These are phyloP conservation scores for Diplocarpon mali DNA, from an alignment of 2,329 filamentous ascomycete genomes.

Conservation along the genomic window DNA sequence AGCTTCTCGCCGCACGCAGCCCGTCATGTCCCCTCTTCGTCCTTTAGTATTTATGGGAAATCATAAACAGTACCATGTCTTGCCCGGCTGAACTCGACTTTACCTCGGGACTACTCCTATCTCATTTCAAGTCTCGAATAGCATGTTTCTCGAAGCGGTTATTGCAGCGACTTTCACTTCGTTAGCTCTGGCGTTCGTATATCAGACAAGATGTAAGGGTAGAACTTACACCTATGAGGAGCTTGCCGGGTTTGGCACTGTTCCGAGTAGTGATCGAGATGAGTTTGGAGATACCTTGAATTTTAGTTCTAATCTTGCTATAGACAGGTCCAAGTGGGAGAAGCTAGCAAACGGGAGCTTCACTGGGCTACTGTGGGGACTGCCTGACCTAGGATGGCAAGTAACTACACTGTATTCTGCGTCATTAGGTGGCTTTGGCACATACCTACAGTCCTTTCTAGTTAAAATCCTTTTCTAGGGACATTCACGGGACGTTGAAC, in stretches of 20 bases:
- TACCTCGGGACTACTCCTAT: no score
- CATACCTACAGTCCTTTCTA: no score
- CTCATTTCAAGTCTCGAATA: not conserved
- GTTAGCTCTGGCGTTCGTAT: slow-evolving; percentile 8
- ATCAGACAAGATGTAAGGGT: slow-evolving; percentile 32
- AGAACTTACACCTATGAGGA: slow-evolving; percentile 53
- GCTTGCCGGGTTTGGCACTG: slow-evolving; percentile 54
- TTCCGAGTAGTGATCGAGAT: slow-evolving; percentile 47
- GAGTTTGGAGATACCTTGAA: slow-evolving; percentile 60
- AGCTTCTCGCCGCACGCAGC: no score
- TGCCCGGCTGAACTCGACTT: no score
- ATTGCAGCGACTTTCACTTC: slow-evolving; percentile 3
- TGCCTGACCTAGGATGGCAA: slow-evolving; percentile 59
- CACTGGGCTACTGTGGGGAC: slow-evolving; percentile 45
- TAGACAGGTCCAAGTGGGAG: slow-evolving; percentile 49
- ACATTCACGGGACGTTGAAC: slow-evolving; percentile 59
- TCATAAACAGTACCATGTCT: no score
- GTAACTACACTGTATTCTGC: slow-evolving; percentile 2
- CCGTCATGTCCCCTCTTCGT: no score
- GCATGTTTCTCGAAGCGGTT: slow-evolving; percentile 10
- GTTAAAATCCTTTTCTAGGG: slow-evolving; percentile 32
- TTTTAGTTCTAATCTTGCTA: slow-evolving; percentile 53
- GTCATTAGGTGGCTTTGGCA: no score
- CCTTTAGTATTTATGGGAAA: no score
- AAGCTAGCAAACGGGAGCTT: slow-evolving; percentile 41